Evolutionary conservation across 2,329 filamentous ascomycete genomes (phyloP).

Genomic region (Knufia petricola): DNA sequence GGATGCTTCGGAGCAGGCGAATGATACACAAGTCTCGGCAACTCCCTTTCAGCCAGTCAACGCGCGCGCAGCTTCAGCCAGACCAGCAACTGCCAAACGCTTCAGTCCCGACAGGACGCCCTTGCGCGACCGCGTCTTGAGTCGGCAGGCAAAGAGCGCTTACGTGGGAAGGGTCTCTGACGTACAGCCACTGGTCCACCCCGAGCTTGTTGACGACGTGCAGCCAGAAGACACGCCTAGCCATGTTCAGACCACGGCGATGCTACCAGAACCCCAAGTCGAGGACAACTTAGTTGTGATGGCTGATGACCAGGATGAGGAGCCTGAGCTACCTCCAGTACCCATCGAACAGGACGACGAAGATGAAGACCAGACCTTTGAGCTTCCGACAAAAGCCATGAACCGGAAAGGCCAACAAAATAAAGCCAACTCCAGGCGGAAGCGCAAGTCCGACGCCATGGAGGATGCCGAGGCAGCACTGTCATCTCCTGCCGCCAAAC

Average conservation of each 20-base stretch:
- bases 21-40: conserved; percentile 4
- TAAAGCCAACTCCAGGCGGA: conserved; percentile 19
- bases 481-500: conserved; percentile 21
- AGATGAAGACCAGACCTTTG: conserved; percentile 15
- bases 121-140: background rate
- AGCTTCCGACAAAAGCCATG: conserved; percentile 12
- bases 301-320: conserved; percentile 10
- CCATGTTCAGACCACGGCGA: conserved; percentile 1
- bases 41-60: background rate
- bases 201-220: conserved; percentile 4
- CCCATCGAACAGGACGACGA: conserved; percentile 15
- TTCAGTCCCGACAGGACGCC: conserved; percentile 12
- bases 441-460: conserved; percentile 20
- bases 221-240: conserved; percentile 8
- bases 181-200: conserved; percentile 2
- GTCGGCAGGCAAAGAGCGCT: conserved; percentile 1
- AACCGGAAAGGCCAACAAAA: conserved; percentile 10
- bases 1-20: conserved; percentile 16
- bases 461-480: conserved; percentile 14
- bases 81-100: conserved; percentile 4
- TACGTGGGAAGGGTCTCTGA: conserved; percentile 5
- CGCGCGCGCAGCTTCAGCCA: conserved; percentile 2
- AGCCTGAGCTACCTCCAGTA: conserved; percentile 11
- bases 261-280: conserved; percentile 20
- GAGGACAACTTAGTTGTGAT: conserved; percentile 1